Conservation (phyloP, 2,329 filamentous ascomycete genomes). For the Diaporthe australafricana region DNA sequence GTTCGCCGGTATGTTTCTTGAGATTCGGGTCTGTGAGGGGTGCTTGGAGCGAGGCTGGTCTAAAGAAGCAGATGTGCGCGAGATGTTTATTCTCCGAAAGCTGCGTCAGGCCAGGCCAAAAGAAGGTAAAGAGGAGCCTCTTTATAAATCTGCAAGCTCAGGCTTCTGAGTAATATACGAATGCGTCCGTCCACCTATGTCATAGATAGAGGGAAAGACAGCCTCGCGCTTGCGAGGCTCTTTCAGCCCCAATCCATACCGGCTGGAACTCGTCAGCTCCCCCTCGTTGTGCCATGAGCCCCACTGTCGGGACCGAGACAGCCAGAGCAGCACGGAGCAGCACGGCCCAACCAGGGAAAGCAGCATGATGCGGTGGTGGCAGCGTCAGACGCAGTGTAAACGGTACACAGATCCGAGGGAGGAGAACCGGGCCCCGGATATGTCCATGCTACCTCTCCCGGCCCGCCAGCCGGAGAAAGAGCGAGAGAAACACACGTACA, state of each 20-base stretch:
- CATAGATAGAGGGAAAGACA: slow-evolving; percentile 8
- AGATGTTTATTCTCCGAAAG: neutral
- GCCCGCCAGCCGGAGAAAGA: neutral
- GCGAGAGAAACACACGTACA: neutral
- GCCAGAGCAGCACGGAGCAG: neutral
- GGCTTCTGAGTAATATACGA: neutral
- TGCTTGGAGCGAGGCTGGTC: neutral
- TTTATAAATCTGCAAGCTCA: slow-evolving; percentile 4
- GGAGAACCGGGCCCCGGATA: neutral
- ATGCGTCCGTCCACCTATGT: neutral
- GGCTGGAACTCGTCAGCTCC: neutral
- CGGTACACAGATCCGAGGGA: neutral
- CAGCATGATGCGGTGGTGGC: neutral
- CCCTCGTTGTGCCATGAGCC: neutral
- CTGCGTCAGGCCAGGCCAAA: neutral
- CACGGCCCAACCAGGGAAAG: neutral
- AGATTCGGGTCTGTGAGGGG: neutral
- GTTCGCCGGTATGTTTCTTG: neutral
- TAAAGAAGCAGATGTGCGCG: neutral
- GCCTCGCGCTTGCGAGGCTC: slow-evolving; percentile 26
- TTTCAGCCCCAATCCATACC: neutral
- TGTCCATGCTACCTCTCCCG: neutral
- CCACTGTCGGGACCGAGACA: slow-evolving; percentile 23
- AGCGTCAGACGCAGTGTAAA: neutral
- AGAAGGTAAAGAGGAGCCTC: neutral